Evolutionary conservation across 169 alveolate genomes (phyloP), one percentile per base, ranked within the genome.

Genomic region (Eimeria praecox): DNA sequence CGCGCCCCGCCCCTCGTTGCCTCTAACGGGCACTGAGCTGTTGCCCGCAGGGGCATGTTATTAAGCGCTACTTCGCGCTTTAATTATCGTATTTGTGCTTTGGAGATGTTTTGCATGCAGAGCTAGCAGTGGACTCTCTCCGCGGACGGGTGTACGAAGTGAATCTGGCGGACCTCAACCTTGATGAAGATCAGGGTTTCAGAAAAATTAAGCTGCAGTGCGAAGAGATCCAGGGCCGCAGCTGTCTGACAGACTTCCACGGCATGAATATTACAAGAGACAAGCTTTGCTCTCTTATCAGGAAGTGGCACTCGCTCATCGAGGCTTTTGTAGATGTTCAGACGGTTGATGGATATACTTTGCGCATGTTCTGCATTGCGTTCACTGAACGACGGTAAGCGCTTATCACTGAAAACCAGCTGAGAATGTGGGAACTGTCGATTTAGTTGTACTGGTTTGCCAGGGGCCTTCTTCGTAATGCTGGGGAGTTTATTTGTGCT

Each of bases 231-330:
- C 99, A 99, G 96, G 97, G 97, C 35, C 86, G 97, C 14, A 98
- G 98, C 96, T 99, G 99, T 97, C 97, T 98, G 95, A 99, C 99
- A 18, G 99, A 98, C 98, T 99, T 99, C 98, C 99, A 99, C 96
- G 99, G 99, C 52, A 97, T 99, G 98, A 99, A 99, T 96, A 97
- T 99, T 97, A 99, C 99, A 30, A 98, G 99, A 94, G 99, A 99
- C 97, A 98, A 98, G 97, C 97, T 98, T 85, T 99, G 99, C 97
- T 99, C 99, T 40, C 97, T 99, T 96, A 98, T 99, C 88, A 98
- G 99, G 97, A 99, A 99, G 97, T 99, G 99, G 98, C 99, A 99
- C 97, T 98, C 99, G 46, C 98, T 99, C 80, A 98, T 99, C 89
- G 99, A 99, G 97, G 99, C 99, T 95, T 99, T 97, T 96, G 99